Evolutionary conservation across 495 filamentous ascomycete genomes (phyloP), one percentile per base, ranked within the genome.

Genomic region (Annulohypoxylon nitens): DNA sequence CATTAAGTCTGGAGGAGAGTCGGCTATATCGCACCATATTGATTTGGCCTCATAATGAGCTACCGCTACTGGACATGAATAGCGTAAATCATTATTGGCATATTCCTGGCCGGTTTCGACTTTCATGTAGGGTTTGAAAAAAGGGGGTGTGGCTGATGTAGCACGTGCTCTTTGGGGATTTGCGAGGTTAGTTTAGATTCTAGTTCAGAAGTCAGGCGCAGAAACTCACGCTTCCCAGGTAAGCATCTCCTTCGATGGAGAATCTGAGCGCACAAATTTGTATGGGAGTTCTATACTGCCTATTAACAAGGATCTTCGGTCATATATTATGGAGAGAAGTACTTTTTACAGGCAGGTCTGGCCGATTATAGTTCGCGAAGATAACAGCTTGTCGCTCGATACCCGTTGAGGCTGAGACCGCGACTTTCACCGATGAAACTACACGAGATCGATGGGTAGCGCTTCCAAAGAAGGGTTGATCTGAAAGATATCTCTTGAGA

Each of bases 281-380:
- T 88, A 84, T 3, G 75, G 71, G n/a, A 73, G 50, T 4, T 34
- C 76, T 75, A 16, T 8, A 16, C 7, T 9, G 9, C 12, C 60
- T 60, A 18, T 61, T 60, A 67, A 43, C 10, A 23, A 63, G 37
- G 9, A 1, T 7, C 5, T 47, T 26, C 1, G 14, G 7, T 16
- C 16, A 12, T 25, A 14, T n/a, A 7, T 7, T n/a, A 16, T 43
- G 20, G n/a, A 48, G 43, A 12, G 7, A 51, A 16, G 67, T 48
- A 71, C 71, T 63, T 25, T 64, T 67, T 39, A 48, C 65, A 14
- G 53, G 20, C 33, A 48, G 39, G 39, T 74, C 75, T 0, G 72
- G 67, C n/a, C 81, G 81, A 65, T 85, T 88, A 65, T 90, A 89
- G 54, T 88, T 90, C 1, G 84, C 78, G 8, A 90, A 76, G 8